These are phyloP conservation scores for Hippophae rhamnoides DNA, from an alignment of 306 rosid genomes.

Conservation along the genomic window DNA sequence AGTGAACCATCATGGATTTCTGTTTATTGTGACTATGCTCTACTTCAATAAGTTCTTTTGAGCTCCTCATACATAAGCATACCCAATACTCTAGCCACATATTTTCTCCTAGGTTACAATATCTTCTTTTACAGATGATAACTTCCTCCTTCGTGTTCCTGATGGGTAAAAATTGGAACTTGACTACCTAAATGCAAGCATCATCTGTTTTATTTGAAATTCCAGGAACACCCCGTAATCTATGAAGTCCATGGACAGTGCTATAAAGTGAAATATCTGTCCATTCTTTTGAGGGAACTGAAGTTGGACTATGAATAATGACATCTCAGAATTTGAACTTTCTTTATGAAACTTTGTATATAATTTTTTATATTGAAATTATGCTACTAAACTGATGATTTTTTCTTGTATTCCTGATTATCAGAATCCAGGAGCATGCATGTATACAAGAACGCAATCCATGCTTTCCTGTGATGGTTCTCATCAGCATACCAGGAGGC, in stretches of 20 bases:
- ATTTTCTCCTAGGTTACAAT: no score
- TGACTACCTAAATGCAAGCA: background rate
- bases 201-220: background rate
- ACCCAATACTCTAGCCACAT: no score
- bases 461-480: slow-evolving; percentile 84
- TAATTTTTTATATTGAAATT: background rate
- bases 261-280: background rate
- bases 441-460: slow-evolving; percentile 48
- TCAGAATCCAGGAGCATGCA: slow-evolving; percentile 93
- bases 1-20: no score
- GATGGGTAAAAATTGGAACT: no score
- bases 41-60: no score
- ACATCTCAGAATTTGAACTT: background rate
- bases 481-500: slow-evolving; percentile 69
- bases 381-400: slow-evolving; percentile 7
- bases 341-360: background rate
- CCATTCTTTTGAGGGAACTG: background rate
- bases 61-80: no score
- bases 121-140: no score
- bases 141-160: no score
- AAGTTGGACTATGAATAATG: background rate
- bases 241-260: background rate
- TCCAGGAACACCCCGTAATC: no score
- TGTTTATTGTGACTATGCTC: no score
- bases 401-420: slow-evolving; percentile 6